Evolutionary conservation across 2,329 filamentous ascomycete genomes (phyloP), one percentile per base, ranked within the genome.

Genomic region (Epichloe sibirici): DNA sequence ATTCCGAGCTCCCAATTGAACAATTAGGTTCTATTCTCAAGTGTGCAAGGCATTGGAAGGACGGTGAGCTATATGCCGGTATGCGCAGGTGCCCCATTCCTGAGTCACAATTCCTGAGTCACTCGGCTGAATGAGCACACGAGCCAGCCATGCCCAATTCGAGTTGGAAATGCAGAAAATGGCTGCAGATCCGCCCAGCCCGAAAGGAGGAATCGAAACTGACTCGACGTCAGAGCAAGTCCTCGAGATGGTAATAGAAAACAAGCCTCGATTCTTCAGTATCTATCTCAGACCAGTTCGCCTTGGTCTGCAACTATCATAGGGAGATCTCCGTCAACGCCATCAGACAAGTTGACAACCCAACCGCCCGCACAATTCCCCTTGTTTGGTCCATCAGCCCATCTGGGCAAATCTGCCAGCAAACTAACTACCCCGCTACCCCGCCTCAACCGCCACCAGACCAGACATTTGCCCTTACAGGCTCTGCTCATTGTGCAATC

Each of bases 401-500:
- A 23, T 28, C 42, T 21, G 12, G 28, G 25, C 31, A 48, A 38
- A 31, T 35, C 2, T 43, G 28, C 25, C 31, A 25, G 42, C 21
- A 8, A 39, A 49, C 28, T 9, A 62, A 54, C 58, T 65, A 67
- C 66, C 66, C 66, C 66, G 64, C 66, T 69, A 68, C 66, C 66
- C 66, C 66, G 65, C 66, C 65, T 62, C 59, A 25, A 38, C 28
- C 38, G 38, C 48, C 48, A 44, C 37, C 38, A 25, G 8, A 15
- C 23, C 7, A 25, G 42, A 42, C 47, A 45, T 40, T 53, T 49
- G 40, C 48, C 15, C 23, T 47, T n/a, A 9, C n/a, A 47, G 9
- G 39, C 35, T 17, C 46, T 38, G 35, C 34, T 37, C 51, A 31
- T 51, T 45, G 44, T 45, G 52, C 28, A 37, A 31, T 42, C 8